phyloP scores from a whole-genome alignment of 2,329 filamentous ascomycete species.

The Colletotrichum sp. region DNA sequence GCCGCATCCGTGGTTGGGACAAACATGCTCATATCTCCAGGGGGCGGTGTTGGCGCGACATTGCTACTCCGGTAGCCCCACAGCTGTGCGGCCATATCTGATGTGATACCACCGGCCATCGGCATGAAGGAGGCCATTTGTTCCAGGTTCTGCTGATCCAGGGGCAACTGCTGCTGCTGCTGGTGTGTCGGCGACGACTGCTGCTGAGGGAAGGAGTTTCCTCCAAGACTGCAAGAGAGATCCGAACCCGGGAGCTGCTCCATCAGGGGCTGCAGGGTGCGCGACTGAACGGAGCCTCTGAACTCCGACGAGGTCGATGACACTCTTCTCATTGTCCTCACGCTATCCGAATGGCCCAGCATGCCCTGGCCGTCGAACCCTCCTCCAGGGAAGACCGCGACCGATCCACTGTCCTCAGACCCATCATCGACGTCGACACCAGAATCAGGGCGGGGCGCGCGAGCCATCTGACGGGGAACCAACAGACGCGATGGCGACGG shows the following conservation, averaged over 20 bases:
- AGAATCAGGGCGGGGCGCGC: slow-evolving; percentile 39
- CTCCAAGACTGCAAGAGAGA: neutral
- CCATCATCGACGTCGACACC: slow-evolving; percentile 43
- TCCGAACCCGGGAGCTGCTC: slow-evolving; percentile 8
- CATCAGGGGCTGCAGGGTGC: slow-evolving; percentile 17
- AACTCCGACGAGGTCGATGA: slow-evolving; percentile 18
- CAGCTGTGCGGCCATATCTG: slow-evolving; percentile 9
- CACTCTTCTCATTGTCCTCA: slow-evolving; percentile 29
- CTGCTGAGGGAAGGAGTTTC: neutral
- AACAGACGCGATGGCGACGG: slow-evolving; percentile 19
- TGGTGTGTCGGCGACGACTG: neutral
- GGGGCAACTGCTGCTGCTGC: neutral
- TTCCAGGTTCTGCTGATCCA: neutral
- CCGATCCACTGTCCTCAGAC: slow-evolving; percentile 33
- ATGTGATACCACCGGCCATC: neutral
- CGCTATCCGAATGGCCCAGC: slow-evolving; percentile 33
- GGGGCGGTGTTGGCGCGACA: neutral
- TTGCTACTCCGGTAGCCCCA: neutral
- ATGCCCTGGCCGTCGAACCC: neutral
- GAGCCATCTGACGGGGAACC: slow-evolving; percentile 25
- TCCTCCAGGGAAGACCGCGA: slow-evolving; percentile 1
- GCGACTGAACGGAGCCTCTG: neutral
- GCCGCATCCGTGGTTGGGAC: neutral
- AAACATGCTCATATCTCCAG: slow-evolving; percentile 1
- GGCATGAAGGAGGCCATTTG: neutral